Conservation (phyloP, 1,284 basidiomycete genomes). For the Ceratobasidium sp. region DNA sequence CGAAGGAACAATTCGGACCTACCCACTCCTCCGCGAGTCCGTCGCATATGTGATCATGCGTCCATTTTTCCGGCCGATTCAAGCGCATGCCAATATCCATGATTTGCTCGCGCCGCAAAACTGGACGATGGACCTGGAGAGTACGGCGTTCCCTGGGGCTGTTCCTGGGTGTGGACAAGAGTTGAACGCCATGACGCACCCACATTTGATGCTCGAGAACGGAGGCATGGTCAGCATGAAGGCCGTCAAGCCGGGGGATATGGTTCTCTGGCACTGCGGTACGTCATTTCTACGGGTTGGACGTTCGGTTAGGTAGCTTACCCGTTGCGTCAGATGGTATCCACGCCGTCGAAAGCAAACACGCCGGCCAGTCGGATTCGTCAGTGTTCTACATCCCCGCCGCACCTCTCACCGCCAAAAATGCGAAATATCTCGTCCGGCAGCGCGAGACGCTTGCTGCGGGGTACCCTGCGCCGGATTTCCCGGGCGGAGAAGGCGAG, state of each 20-base stretch:
- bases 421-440: constrained; percentile 67
- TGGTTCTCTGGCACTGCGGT: constrained; percentile 70
- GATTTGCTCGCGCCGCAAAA: constrained; percentile 61
- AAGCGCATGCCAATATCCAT: constrained; percentile 13
- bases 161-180: constrained; percentile 72
- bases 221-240: constrained; percentile 57
- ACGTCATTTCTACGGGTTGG: constrained; percentile 45
- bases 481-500: constrained; percentile 80
- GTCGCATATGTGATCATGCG: constrained; percentile 78
- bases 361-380: constrained; percentile 71
- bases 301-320: background rate
- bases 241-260: constrained; percentile 73
- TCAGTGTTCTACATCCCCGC: constrained; percentile 85
- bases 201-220: constrained; percentile 70
- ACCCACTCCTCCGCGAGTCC: constrained; percentile 66
- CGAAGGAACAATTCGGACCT: constrained; percentile 74
- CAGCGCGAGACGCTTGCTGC: constrained; percentile 67
- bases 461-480: constrained; percentile 76
- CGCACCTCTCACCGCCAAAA: constrained; percentile 67
- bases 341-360: constrained; percentile 75
- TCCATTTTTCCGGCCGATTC: constrained; percentile 72
- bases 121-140: constrained; percentile 72
- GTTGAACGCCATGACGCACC: constrained; percentile 70
- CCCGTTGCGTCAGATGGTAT: constrained; percentile 68
- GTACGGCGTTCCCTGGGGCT: constrained; percentile 70